These are phyloP conservation scores for Epichloe hybrida DNA, from an alignment of 2,329 filamentous ascomycete species.

Conservation along the genomic window DNA sequence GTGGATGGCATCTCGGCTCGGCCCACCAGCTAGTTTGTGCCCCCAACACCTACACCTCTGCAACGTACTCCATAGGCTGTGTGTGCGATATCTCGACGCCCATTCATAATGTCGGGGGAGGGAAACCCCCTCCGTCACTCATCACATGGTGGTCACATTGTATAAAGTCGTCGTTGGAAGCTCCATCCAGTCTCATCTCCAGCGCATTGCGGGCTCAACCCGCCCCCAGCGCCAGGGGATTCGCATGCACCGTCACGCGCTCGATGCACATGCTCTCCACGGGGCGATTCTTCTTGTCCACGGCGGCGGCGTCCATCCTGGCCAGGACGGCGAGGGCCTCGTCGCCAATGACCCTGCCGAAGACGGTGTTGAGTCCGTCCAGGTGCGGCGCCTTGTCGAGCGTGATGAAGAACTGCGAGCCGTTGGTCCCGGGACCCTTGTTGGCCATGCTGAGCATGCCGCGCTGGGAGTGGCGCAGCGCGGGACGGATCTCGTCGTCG, in stretches of 20 bases:
- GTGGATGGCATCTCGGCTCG: no score
- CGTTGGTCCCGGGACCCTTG: constrained; percentile 60
- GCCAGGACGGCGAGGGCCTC: constrained; percentile 51
- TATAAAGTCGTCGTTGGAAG: no score
- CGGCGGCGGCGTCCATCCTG: constrained; percentile 55
- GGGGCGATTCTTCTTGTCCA: constrained; percentile 68
- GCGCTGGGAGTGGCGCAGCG: constrained; percentile 52
- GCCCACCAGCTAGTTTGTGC: no score
- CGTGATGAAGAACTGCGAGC: constrained; percentile 70
- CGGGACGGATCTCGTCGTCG: constrained; percentile 67
- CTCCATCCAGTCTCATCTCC: no score
- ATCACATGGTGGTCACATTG: no score
- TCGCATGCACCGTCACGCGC: constrained; percentile 62
- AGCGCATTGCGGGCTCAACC: background rate
- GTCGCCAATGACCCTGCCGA: constrained; percentile 59
- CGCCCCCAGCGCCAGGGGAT: constrained; percentile 51
- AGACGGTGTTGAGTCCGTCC: constrained; percentile 74
- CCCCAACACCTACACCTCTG: no score
- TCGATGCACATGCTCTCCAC: constrained; percentile 54
- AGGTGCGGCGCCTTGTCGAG: constrained; percentile 68
- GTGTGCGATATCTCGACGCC: no score
- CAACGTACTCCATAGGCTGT: no score
- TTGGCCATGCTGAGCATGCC: constrained; percentile 70
- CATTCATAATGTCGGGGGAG: no score
- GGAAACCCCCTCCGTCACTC: no score